phyloP scores from a whole-genome alignment of 2,329 filamentous ascomycete genomes.

The Neoascochyta sp. region DNA sequence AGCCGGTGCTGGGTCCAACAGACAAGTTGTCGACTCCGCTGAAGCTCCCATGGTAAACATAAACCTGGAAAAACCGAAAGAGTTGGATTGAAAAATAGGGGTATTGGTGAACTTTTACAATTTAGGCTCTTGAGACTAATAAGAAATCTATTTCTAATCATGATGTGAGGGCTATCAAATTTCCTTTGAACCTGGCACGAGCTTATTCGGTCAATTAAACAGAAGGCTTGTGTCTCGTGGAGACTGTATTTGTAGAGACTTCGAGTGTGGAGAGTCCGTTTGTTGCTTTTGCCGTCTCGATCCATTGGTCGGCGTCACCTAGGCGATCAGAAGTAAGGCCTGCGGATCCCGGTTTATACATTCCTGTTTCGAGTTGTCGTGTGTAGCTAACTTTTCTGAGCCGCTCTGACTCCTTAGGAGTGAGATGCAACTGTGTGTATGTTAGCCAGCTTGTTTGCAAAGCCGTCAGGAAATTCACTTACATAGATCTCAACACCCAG shows the following conservation, averaged over 20 bases:
- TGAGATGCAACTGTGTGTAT: slow-evolving; percentile 33
- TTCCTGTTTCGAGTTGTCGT: slow-evolving; percentile 53
- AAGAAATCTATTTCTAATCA: too few species aligned
- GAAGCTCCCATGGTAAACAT: slow-evolving; percentile 61
- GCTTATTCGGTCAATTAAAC: too few species aligned
- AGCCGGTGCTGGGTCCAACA: slow-evolving; percentile 57
- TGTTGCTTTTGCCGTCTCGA: too few species aligned
- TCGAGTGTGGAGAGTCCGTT: too few species aligned
- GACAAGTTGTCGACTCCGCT: slow-evolving; percentile 59
- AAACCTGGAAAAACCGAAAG: too few species aligned
- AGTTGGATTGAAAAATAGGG: neutral
- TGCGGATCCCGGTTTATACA: slow-evolving; percentile 42
- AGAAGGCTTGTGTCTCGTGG: too few species aligned
- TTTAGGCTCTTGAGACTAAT: too few species aligned
- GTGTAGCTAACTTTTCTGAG: slow-evolving; percentile 56
- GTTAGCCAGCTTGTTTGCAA: neutral
- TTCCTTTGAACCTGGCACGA: too few species aligned
- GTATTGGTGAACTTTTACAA: too few species aligned
- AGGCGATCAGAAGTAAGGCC: slow-evolving; percentile 26
- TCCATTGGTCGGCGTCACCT: slow-evolving; percentile 28
- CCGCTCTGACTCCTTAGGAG: slow-evolving; percentile 52
- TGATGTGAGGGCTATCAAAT: too few species aligned
- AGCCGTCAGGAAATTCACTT: slow-evolving; percentile 7
- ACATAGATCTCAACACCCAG: slow-evolving; percentile 44
- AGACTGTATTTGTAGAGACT: too few species aligned